A percentile compares a stretch with the other conserved stretches of the same genome.
phyloP scores from a whole-genome alignment of 768 basidiomycete species.

The Crassisporium funariophilum region DNA sequence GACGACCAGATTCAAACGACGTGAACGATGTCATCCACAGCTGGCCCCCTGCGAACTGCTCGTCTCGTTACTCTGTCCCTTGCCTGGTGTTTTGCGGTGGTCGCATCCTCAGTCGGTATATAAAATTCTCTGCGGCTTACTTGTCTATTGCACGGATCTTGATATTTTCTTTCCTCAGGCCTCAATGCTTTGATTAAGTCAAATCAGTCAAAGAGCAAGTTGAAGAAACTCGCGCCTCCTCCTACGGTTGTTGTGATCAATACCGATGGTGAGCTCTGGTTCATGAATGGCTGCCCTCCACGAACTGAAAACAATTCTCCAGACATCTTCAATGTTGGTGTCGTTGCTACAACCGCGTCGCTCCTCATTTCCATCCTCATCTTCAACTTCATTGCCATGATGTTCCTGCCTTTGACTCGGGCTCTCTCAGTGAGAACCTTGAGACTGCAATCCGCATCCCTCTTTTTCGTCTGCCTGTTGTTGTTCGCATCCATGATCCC shows the following conservation, averaged over 20 bases:
- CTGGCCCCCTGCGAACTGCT: conserved; percentile 13
- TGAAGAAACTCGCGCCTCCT: conserved; percentile 33
- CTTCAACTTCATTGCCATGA: conserved; percentile 18
- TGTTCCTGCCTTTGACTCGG: conserved; percentile 15
- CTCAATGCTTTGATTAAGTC: conserved; percentile 46
- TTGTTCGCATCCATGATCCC: conserved; percentile 52
- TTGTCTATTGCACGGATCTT: not conserved
- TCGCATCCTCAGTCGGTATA: conserved; percentile 19
- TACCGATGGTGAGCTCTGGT: conserved; percentile 31
- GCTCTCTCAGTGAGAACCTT: conserved; percentile 16
- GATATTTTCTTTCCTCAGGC: conserved; percentile 22
- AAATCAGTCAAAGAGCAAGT: conserved; percentile 35
- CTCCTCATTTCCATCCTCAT: conserved; percentile 21
- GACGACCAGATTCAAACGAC: not conserved
- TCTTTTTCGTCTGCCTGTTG: conserved; percentile 13
- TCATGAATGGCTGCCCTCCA: not conserved
- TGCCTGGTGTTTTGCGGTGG: conserved; percentile 22
- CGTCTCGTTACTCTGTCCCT: conserved; percentile 12
- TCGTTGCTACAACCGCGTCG: conserved; percentile 28
- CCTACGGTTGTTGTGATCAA: conserved; percentile 39
- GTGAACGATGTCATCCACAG: conserved; percentile 9
- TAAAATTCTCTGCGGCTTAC: not conserved
- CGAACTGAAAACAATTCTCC: not conserved
- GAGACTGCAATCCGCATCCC: conserved; percentile 14
- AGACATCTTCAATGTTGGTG: conserved; percentile 44